Evolutionary conservation across 2,329 filamentous ascomycete species (phyloP).

Genomic region (Chaetomium sp.): DNA sequence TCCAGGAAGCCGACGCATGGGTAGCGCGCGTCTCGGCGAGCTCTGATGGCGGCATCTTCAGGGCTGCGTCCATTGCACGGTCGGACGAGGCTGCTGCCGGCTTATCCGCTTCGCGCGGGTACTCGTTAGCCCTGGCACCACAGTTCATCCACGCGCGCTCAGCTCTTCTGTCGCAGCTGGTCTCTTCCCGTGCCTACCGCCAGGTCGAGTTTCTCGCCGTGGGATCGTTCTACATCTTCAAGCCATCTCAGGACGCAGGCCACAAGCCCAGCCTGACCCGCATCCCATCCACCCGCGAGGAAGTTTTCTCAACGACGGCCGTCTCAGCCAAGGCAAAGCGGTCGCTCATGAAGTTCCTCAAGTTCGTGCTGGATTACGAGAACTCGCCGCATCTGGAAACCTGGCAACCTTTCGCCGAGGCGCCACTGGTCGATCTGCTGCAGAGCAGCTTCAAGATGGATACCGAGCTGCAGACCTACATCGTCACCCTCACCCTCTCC

Average conservation of each 20-base stretch:
- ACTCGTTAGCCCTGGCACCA: slow-evolving; percentile 77
- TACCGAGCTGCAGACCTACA: slow-evolving; percentile 54
- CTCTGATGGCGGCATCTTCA: slow-evolving; percentile 28
- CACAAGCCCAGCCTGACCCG: slow-evolving; percentile 47
- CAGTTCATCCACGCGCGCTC: slow-evolving; percentile 83
- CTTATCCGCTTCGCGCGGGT: slow-evolving; percentile 62
- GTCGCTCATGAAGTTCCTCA: slow-evolving; percentile 85
- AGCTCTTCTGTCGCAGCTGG: slow-evolving; percentile 66
- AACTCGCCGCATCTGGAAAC: slow-evolving; percentile 43
- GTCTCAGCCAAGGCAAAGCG: slow-evolving; percentile 79
- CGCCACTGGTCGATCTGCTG: slow-evolving; percentile 54
- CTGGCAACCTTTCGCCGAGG: slow-evolving; percentile 53
- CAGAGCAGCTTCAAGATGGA: slow-evolving; percentile 61
- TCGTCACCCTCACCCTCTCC: slow-evolving; percentile 65
- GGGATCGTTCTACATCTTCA: slow-evolving; percentile 82
- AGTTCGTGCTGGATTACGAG: slow-evolving; percentile 72
- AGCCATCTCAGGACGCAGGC: slow-evolving; percentile 28
- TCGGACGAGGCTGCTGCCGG: slow-evolving; percentile 30
- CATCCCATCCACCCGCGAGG: slow-evolving; percentile 84
- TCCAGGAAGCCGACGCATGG: slow-evolving; percentile 78
- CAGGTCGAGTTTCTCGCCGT: slow-evolving; percentile 93
- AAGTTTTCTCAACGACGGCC: slow-evolving; percentile 72
- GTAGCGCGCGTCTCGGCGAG: slow-evolving; percentile 36
- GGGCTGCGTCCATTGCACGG: slow-evolving; percentile 34
- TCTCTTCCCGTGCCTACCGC: slow-evolving; percentile 81